Percentiles rank a stretch among this genome's conserved stretches.
Evolutionary conservation across 768 basidiomycete genomes (phyloP).

Genomic region (Neoboletus subvelutipes): DNA sequence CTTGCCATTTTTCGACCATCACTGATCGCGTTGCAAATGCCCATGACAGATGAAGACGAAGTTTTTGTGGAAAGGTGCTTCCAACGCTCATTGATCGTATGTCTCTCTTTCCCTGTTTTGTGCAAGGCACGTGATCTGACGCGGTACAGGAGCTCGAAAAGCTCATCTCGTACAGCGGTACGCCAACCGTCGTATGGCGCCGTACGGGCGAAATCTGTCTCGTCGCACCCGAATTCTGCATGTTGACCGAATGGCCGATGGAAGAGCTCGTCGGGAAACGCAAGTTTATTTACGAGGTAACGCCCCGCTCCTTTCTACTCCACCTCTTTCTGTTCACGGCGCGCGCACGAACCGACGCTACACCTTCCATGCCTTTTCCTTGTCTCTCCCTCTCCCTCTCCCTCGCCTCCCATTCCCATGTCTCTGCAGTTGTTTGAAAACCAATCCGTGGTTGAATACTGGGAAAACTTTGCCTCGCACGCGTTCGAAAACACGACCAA

Average conservation of each 20-base stretch:
- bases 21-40: constrained; percentile 97
- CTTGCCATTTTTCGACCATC: constrained; percentile 96
- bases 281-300: constrained; percentile 48
- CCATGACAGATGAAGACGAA: constrained; percentile 93
- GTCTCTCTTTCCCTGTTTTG: constrained; percentile 6
- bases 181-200: constrained; percentile 97
- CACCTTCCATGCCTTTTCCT: not conserved
- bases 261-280: constrained; percentile 68
- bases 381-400: not conserved
- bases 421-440: constrained; percentile 81
- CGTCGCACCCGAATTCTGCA: constrained; percentile 94
- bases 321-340: constrained; percentile 20
- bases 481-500: constrained; percentile 98
- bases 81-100: constrained; percentile 87
- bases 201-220: constrained; percentile 97
- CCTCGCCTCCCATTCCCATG: not conserved
- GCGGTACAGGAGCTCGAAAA: constrained; percentile 86
- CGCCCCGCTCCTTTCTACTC: constrained; percentile 8
- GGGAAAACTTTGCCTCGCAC: constrained; percentile 95
- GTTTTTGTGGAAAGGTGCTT: constrained; percentile 95
- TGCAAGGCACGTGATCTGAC: not conserved
- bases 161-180: constrained; percentile 94
- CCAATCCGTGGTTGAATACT: constrained; percentile 92
- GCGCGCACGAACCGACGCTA: constrained; percentile 10
- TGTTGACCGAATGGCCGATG: constrained; percentile 87